These are phyloP conservation scores for Cinchona pubescens DNA, from an alignment of 257 asterid genomes.

Conservation along the genomic window DNA sequence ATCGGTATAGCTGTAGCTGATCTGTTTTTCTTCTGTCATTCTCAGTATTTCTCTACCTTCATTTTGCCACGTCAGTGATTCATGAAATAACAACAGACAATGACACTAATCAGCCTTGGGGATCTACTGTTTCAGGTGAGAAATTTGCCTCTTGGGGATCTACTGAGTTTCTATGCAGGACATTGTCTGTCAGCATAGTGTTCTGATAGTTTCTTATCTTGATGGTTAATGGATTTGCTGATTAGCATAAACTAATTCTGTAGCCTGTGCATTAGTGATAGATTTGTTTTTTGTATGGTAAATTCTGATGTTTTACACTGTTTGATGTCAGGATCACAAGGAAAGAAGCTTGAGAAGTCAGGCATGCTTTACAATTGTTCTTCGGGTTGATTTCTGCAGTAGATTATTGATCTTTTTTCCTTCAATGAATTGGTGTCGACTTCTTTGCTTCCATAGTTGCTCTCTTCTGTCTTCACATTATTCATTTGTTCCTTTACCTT, in stretches of 20 bases:
- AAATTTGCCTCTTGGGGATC: slow-evolving; percentile 8
- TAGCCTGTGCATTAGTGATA: not conserved
- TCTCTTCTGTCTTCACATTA: not conserved
- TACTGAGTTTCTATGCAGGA: slow-evolving; percentile 3
- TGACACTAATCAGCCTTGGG: too few relatives aligned
- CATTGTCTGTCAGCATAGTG: not conserved
- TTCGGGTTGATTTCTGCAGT: not conserved
- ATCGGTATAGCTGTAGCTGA: not conserved
- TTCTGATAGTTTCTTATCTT: not conserved
- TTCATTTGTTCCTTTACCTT: not conserved
- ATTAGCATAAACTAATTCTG: not conserved
- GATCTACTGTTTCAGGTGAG: slow-evolving; percentile 91
- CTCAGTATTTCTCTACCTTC: slow-evolving; percentile 72
- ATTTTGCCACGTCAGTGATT: slow-evolving; percentile 82
- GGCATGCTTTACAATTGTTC: not conserved
- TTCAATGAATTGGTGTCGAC: not conserved
- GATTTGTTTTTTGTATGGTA: not conserved
- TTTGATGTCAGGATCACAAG: slow-evolving; percentile 72
- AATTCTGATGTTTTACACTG: slow-evolving; percentile 11
- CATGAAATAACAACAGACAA: slow-evolving; percentile 88
- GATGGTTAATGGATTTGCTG: not conserved
- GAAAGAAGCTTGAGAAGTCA: slow-evolving; percentile 68
- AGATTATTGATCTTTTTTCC: not conserved
- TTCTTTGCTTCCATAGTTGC: not conserved
- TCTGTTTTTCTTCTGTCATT: slow-evolving; percentile 9